Conservation (phyloP, 1,139 yeast genomes). For the Geotrichum histeridarum region DNA sequence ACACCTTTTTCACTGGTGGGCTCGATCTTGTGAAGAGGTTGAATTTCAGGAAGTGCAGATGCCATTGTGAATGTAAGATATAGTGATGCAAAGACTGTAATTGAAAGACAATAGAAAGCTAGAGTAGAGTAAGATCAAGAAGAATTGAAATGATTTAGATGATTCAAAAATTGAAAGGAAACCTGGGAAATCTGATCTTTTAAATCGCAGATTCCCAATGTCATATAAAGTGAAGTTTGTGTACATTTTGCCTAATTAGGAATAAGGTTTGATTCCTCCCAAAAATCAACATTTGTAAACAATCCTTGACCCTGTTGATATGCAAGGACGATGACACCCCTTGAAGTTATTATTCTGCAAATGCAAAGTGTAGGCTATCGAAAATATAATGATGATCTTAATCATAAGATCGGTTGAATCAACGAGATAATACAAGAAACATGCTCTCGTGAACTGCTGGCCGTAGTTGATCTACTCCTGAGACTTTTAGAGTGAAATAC, state of each 20-base stretch:
- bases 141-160: neutral
- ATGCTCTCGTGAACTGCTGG: no score
- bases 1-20: neutral
- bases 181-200: neutral
- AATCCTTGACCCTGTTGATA: no score
- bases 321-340: no score
- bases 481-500: no score
- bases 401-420: no score
- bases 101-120: no score
- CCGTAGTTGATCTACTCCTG: no score
- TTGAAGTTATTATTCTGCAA: no score
- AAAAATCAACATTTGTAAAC: neutral
- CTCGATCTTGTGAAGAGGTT: conserved; percentile 2
- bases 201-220: neutral
- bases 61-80: neutral
- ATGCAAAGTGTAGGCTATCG: no score
- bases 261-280: neutral
- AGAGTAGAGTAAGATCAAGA: neutral
- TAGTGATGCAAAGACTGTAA: neutral
- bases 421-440: no score
- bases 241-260: conserved; percentile 8
- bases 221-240: neutral
- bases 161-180: neutral
- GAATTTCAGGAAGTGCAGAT: conserved; percentile 3
- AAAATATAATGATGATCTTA: no score